These are phyloP conservation scores for Heterobasidion occidentale DNA, from an alignment of 1,284 basidiomycete species.

Conservation along the genomic window DNA sequence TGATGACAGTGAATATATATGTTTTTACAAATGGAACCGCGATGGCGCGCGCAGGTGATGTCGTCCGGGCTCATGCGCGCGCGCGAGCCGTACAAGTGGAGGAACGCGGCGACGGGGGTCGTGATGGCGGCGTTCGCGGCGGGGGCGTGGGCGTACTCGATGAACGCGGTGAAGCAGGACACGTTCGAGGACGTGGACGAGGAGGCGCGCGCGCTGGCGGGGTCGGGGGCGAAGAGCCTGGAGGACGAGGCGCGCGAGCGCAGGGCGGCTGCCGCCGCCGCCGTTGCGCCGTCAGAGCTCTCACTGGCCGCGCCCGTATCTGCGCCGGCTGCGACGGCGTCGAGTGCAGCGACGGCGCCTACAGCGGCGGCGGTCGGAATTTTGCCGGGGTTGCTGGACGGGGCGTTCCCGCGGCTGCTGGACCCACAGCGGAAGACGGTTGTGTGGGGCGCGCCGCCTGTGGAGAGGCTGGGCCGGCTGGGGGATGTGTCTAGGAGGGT, in stretches of 20 bases:
- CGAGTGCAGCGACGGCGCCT: constrained; percentile 3
- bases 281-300: constrained; percentile 1
- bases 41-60: constrained; percentile 47
- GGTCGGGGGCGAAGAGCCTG: constrained; percentile 24
- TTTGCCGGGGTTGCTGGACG: constrained; percentile 36
- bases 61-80: constrained; percentile 85
- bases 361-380: constrained; percentile 24
- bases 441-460: constrained; percentile 63
- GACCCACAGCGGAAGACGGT: constrained; percentile 54
- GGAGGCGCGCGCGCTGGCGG: constrained; percentile 51
- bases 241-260: constrained; percentile 14
- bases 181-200: constrained; percentile 83
- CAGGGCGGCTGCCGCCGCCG: constrained; percentile 10
- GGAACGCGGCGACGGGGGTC: constrained; percentile 77
- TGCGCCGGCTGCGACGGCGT: constrained; percentile 3
- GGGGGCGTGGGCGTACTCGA: constrained; percentile 90
- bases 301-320: constrained; percentile 2
- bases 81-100: constrained; percentile 72
- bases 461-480: constrained; percentile 46
- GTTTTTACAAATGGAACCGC: neutral
- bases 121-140: constrained; percentile 69
- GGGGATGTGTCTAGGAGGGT: constrained; percentile 7
- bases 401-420: constrained; percentile 38
- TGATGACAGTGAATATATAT: neutral
- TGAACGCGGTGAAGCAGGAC: constrained; percentile 90